A percentile compares a stretch with the other conserved stretches of the same genome.
These are phyloP conservation scores for Pichia sp. DNA, from an alignment of 1,139 yeast species.

Conservation along the genomic window DNA sequence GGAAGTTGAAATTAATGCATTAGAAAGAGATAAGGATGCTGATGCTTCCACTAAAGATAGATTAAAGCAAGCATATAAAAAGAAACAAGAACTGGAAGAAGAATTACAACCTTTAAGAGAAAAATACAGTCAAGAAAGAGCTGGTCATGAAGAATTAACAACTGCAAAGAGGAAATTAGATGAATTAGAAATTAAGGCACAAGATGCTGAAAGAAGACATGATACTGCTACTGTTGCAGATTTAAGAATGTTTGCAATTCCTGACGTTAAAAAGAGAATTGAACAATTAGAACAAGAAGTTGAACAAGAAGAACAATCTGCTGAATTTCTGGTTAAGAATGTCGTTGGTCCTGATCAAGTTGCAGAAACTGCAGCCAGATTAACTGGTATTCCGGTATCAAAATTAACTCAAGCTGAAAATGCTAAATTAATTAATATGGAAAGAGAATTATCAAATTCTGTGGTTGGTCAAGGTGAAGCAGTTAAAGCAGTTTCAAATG, in stretches of 20 bases:
- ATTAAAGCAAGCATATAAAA: slow-evolving; percentile 67
- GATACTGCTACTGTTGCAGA: slow-evolving; percentile 96
- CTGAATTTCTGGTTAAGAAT: slow-evolving; percentile 69
- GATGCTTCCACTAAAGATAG: slow-evolving; percentile 86
- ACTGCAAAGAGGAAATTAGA: slow-evolving; percentile 85
- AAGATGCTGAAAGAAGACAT: slow-evolving; percentile 94
- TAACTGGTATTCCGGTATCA: slow-evolving; percentile 98
- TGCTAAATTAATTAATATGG: slow-evolving; percentile 90
- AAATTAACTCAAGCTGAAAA: slow-evolving; percentile 95
- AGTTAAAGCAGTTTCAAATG: slow-evolving; percentile 92
- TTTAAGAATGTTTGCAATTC: slow-evolving; percentile 92
- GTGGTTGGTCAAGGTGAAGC: slow-evolving; percentile 98
- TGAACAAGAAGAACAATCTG: slow-evolving; percentile 57
- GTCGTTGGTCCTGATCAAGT: slow-evolving; percentile 92
- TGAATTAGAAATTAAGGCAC: slow-evolving; percentile 86
- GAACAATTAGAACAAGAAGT: slow-evolving; percentile 67
- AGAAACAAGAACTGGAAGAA: slow-evolving; percentile 79
- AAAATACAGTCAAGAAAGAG: slow-evolving; percentile 79
- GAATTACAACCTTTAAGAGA: slow-evolving; percentile 80
- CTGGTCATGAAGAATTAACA: slow-evolving; percentile 86
- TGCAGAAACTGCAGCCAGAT: slow-evolving; percentile 94
- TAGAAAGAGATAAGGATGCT: slow-evolving; percentile 92
- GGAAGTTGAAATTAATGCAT: slow-evolving; percentile 93
- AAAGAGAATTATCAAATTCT: slow-evolving; percentile 66
- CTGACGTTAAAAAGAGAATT: slow-evolving; percentile 77